Percentiles rank a stretch among this genome's conserved stretches.
Conservation (phyloP, 306 rosid genomes). For the Vigna mungo region DNA sequence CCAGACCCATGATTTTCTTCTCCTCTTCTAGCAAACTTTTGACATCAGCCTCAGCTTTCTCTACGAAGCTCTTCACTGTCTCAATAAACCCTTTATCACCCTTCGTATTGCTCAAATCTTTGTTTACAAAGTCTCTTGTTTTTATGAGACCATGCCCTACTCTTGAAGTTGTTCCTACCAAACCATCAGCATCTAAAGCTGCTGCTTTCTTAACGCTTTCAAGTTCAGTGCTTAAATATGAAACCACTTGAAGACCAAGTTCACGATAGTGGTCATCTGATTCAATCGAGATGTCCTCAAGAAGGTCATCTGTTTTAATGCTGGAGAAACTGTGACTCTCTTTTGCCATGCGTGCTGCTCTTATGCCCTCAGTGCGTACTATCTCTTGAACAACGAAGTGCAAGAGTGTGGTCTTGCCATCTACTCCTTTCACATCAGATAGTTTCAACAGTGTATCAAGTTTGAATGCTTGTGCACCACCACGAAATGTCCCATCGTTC, state of each 20-base stretch:
- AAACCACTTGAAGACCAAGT: conserved; percentile 81
- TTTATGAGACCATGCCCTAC: conserved; percentile 68
- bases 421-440: conserved; percentile 91
- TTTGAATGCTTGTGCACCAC: conserved; percentile 95
- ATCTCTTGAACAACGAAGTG: conserved; percentile 95
- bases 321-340: conserved; percentile 70
- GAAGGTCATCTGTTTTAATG: conserved; percentile 66
- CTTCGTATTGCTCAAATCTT: conserved; percentile 50
- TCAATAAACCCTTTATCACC: conserved; percentile 60
- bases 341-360: conserved; percentile 63
- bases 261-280: conserved; percentile 68
- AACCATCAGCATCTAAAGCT: conserved; percentile 73
- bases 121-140: conserved; percentile 62
- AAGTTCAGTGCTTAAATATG: conserved; percentile 72
- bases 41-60: conserved; percentile 73
- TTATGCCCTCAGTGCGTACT: conserved; percentile 87
- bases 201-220: conserved; percentile 91
- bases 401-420: conserved; percentile 93
- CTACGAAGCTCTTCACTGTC: conserved; percentile 65
- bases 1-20: conserved; percentile 80
- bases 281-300: conserved; percentile 54
- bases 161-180: conserved; percentile 80
- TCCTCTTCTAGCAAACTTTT: conserved; percentile 67
- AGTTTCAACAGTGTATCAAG: conserved; percentile 89
- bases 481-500: conserved; percentile 96